phyloP scores from a whole-genome alignment of 2,329 filamentous ascomycete species.

The Drechslerella coelobrocha region DNA sequence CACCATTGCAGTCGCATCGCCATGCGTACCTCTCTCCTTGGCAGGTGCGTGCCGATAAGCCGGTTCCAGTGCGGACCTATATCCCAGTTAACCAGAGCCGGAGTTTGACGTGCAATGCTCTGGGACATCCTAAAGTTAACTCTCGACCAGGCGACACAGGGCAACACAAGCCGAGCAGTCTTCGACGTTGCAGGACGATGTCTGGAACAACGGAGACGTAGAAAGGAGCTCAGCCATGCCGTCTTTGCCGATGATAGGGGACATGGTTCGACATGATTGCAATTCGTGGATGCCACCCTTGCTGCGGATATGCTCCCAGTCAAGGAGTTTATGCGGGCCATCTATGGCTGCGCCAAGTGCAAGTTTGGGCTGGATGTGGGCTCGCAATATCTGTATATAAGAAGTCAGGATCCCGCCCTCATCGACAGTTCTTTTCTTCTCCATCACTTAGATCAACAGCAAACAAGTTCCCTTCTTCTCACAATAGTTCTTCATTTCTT shows the following conservation, averaged over 20 bases:
- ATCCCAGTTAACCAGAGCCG: too few relatives aligned
- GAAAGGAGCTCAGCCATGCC: neutral
- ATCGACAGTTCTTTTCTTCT: slow-evolving; percentile 1
- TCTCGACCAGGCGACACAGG: neutral
- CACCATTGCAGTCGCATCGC: neutral
- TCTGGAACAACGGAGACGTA: slow-evolving; percentile 1
- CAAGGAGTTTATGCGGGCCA: too few relatives aligned
- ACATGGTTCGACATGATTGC: neutral
- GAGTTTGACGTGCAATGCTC: too few relatives aligned
- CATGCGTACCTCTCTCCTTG: neutral
- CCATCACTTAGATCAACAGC: neutral
- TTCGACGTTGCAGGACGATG: slow-evolving; percentile 7
- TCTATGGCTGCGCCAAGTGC: too few relatives aligned
- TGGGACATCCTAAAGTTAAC: too few relatives aligned
- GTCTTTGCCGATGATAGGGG: neutral
- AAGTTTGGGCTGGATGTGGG: neutral
- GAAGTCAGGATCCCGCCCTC: neutral
- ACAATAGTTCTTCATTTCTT: slow-evolving; percentile 5
- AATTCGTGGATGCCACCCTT: neutral
- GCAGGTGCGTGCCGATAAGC: neutral
- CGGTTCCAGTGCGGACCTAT: too few relatives aligned
- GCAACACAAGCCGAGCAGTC: neutral
- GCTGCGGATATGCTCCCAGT: too few relatives aligned
- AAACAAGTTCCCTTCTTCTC: neutral
- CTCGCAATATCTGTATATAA: neutral